Percentiles rank a stretch among this genome's conserved stretches.
Conservation (phyloP, 306 rosid genomes). For the Glycyrrhiza uralensis region DNA sequence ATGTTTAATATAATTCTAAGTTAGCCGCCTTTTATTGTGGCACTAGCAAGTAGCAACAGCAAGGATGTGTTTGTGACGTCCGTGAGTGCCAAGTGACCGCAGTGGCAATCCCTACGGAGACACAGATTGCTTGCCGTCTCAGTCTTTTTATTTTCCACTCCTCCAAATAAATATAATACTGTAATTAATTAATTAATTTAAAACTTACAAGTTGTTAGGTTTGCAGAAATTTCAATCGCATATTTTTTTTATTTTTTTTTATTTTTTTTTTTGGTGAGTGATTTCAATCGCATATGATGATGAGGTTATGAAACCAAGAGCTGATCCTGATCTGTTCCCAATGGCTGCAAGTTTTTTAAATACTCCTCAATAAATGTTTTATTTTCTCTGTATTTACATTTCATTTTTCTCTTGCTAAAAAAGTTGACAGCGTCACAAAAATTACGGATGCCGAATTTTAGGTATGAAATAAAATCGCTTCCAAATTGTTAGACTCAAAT, state of each 20-base stretch:
- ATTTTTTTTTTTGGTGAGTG: too few relatives aligned
- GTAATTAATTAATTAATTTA: not conserved
- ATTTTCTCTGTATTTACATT: not conserved
- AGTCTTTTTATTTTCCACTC: not conserved
- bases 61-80: not conserved
- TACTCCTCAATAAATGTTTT: too few relatives aligned
- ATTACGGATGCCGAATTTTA: not conserved
- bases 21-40: not conserved
- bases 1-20: too few relatives aligned
- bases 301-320: not conserved
- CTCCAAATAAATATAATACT: not conserved
- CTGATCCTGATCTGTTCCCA: not conserved
- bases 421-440: not conserved
- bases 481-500: not conserved
- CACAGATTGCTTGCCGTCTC: slow-evolving; percentile 26
- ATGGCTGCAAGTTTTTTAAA: too few relatives aligned
- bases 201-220: slow-evolving; percentile 16
- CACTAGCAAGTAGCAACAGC: not conserved
- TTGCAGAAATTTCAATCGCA: not conserved
- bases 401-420: too few relatives aligned
- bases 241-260: too few relatives aligned
- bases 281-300: too few relatives aligned
- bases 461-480: not conserved
- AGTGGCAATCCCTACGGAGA: not conserved
- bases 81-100: not conserved